Base-by-base conservation (phyloP, 2,329 filamentous ascomycete species). In the Fusarium pseudograminearum region DNA sequence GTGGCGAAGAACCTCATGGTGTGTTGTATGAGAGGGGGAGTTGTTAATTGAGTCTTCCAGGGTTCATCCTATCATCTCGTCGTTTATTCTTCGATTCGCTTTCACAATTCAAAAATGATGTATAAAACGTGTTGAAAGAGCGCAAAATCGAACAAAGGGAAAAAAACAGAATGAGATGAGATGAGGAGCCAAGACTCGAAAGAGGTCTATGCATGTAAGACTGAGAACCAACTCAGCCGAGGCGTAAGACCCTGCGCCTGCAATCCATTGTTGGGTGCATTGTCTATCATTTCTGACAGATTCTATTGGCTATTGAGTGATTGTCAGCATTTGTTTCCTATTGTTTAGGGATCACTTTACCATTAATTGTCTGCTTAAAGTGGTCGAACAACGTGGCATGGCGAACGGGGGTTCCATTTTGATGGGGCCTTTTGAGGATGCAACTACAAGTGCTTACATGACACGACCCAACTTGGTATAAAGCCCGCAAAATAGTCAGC, bases 161-260 rank as follows among this genome's bases (percentile, higher is more conserved):
- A 67, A 70, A 38, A 59, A 55, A 33, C 20, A 28, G 48, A 56
- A 42, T 36, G 45, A 54, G 41, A 38, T 36, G 36, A 60, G 41
- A 67, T 46, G 50, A 52, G 40, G 62, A 68, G 64, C 64, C 48
- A 52, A 48, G 58, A 36, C 62, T 63, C 51, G 16, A 46, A 38
- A 51, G 44, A 62, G 67, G 50, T 60, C 50, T 51, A 70, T 70
- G 67, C 67, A 70, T 54, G 67, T 68, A 58, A 70, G 67, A 67
- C 67, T 70, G 34, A 30, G 46, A 57, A 46, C 51, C 42, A 60
- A 59, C 54, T 38, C 59, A 41, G 57, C 28, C 38, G 41, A 63
- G 40, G 45, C 33, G 45, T 46, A 65, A 50, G 42, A n/a, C 46
- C 59, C 40, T 38, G 40, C 48, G 33, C 45, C 42, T 63, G 48